Evolutionary conservation across 73 alveolate species (phyloP).

Genomic region (Symbiodinium pilosum): DNA sequence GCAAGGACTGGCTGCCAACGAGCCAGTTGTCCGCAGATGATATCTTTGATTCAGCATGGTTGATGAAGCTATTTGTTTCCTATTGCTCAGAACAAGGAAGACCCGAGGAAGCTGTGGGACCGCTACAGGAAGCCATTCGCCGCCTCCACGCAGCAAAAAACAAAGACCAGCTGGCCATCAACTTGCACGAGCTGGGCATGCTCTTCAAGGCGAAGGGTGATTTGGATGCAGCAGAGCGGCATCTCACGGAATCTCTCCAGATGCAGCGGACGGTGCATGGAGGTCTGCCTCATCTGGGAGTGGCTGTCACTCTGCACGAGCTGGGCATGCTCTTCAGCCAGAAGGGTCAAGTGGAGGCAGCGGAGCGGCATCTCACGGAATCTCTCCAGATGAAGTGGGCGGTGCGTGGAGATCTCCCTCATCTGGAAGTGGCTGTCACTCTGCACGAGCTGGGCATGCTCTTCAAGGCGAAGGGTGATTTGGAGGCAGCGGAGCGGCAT

Average conservation of each 20-base stretch:
- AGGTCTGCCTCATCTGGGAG: neutral
- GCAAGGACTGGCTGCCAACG: no score
- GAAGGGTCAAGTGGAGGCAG: neutral
- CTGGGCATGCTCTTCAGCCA: neutral
- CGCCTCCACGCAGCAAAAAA: no score
- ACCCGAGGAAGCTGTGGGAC: no score
- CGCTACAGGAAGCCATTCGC: no score
- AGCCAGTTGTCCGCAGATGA: no score
- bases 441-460: neutral
- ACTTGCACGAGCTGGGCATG: neutral
- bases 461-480: neutral
- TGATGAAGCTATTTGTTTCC: no score
- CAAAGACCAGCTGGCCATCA: no score
- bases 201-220: neutral
- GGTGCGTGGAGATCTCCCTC: neutral
- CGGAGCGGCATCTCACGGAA: neutral
- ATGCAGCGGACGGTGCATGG: neutral
- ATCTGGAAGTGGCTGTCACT: neutral
- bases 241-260: neutral
- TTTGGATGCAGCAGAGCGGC: neutral
- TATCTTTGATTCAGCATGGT: no score
- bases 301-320: neutral
- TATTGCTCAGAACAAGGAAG: no score
- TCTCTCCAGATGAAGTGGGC: neutral
- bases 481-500: neutral